Evolutionary conservation across 257 asterid species (phyloP), one percentile per base, ranked within the genome.

Genomic region (Salvia rosmarinus): DNA sequence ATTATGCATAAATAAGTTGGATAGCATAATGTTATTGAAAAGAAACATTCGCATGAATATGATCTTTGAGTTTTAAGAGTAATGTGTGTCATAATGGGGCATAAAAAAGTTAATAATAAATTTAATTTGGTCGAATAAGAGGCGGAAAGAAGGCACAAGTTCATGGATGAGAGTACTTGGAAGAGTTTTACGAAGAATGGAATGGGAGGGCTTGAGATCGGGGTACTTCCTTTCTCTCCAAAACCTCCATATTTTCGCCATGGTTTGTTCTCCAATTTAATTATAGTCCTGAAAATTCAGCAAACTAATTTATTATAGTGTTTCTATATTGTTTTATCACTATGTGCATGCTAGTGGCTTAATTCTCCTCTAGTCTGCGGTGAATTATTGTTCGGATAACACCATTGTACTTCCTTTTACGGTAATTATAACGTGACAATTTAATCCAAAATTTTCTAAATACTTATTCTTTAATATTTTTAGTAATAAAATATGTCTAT

Each of bases 181-280:
- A 81, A 68, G 98, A 91, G 80, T 94, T 94, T 68, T 88, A 91
- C 63, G 76, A 80, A 75, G 99, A 94, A 82, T 95, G 96, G 98
- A 89, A 87, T 40, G 97, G 98, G 46, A 81, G 81, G 79, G 96
- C 98, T 71, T 91, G 89, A 91, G 73, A 58, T 21, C 9, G 8
- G 23, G 9, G 8, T 21, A 68, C 65, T 47, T 39, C 43, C 58
- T 44, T 34, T n/a, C 43, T 43, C 30, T 16, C 67, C 20, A 5
- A 14, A 39, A 16, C 54, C 54, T 72, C 63, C 51, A 4, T 43
- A 19, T 44, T 4, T 3, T 5, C 0, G 6, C 28, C 5, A 30
- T 70, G 10, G 42, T 4, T 70, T 16, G 6, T 19, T 71, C 39
- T 58, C 2, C 14, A 4, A 54, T 6, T 39, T 13, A 3, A 9